Evolutionary conservation across 805 yeast genomes (phyloP), one percentile per base, ranked within the genome.

Genomic region (Zygosaccharomyces bisporus): DNA sequence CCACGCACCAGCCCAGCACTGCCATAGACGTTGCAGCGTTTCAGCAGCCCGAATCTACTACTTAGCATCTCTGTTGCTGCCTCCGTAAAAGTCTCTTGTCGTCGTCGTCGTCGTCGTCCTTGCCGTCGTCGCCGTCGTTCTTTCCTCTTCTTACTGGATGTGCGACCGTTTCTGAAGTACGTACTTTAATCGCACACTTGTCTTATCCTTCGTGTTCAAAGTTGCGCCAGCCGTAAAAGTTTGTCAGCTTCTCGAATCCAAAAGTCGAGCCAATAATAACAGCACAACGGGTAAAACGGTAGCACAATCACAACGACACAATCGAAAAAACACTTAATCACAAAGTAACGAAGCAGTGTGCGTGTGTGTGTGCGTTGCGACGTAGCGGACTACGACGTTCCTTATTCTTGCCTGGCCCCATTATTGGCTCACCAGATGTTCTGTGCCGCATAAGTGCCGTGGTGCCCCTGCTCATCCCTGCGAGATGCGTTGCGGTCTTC

Each of bases 401-500:
- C 27, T 9, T 23, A 27, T 27, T 27, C 31, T 27, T 27, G 16
- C 31, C 14, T 13, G n/a, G 31, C 31, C 31, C 31, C 31, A 27
- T 27, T 27, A 27, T n/a, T 27, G 31, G 14, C 31, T 27, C 31
- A 27, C 16, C 31, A 6, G 31, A 27, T 3, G n/a, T 27, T 6
- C 14, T 3, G 31, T 27, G 16, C 31, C 31, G 31, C 31, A n/a
- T 27, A 10, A 27, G 10, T n/a, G 31, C 31, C 31, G 31, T n/a
- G 31, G 31, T 27, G 31, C 31, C 31, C 31, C 13, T 27, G 10
- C 14, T 27, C 14, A 27, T 27, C n/a, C n/a, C n/a, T n/a, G n/a
- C 14, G 31, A n/a, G 16, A n/a, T 27, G 31, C 31, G 32, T 37
- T 37, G 40, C 40, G 27, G 40, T 25, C 37, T 37, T 13, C 40